A percentile compares a stretch with the other conserved stretches of the same genome.
Evolutionary conservation across 371 early-diverging fungal genomes (phyloP).

Genomic region (Mucor indicus): DNA sequence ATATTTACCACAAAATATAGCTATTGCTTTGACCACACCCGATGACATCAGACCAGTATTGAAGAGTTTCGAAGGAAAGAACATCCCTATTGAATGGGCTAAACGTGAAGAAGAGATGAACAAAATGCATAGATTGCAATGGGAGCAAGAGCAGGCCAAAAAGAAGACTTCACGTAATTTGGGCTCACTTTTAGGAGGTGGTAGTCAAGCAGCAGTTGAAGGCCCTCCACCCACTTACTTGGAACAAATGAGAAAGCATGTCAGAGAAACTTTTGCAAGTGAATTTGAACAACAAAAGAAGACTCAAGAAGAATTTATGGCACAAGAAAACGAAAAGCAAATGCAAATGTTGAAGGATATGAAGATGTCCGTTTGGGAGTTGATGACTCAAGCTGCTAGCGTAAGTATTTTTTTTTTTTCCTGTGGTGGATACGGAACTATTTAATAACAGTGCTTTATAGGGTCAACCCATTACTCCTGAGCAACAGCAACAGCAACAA

Average conservation of each 20-base stretch:
- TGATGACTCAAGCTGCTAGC: constrained; percentile 53
- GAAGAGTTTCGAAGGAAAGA: constrained; percentile 61
- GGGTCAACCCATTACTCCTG: constrained; percentile 24
- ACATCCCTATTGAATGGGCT: constrained; percentile 72
- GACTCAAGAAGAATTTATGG: constrained; percentile 53
- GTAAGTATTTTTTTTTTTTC: constrained; percentile 19
- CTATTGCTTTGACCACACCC: constrained; percentile 69
- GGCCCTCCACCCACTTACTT: constrained; percentile 53
- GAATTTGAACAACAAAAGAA: constrained; percentile 54
- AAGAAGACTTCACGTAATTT: constrained; percentile 44
- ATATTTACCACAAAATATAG: constrained; percentile 18
- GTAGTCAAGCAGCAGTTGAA: constrained; percentile 27
- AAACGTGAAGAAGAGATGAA: constrained; percentile 69
- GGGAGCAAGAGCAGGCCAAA: constrained; percentile 69
- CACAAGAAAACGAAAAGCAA: constrained; percentile 56
- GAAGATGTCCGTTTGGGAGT: constrained; percentile 71
- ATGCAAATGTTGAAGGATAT: constrained; percentile 60
- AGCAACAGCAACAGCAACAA: constrained; percentile 7
- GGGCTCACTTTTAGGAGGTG: constrained; percentile 44
- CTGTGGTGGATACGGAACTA: not conserved
- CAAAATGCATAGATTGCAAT: constrained; percentile 58
- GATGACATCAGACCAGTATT: constrained; percentile 75
- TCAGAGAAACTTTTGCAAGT: constrained; percentile 55
- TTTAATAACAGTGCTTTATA: not conserved
- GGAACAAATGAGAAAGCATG: constrained; percentile 55